Conservation (phyloP, 129 eudicot species). For the Oenanthe sinensis region DNA sequence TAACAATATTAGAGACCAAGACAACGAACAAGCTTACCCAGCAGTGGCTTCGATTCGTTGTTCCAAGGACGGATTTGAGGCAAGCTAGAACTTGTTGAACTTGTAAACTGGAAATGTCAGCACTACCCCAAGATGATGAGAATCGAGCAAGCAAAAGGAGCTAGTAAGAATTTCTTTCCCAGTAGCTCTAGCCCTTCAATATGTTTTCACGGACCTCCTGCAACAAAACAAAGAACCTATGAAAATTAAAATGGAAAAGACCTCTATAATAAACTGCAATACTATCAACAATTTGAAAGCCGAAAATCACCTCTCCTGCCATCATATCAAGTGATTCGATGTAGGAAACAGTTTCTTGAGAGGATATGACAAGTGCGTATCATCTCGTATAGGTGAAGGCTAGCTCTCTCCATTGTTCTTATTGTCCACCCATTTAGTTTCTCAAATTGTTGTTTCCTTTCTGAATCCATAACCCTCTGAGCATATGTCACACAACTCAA, state of each 20-base stretch:
- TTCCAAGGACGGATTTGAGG: slow-evolving; percentile 45
- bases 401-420: slow-evolving; percentile 60
- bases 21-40: slow-evolving; percentile 41
- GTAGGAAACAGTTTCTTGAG: slow-evolving; percentile 82
- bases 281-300: background rate
- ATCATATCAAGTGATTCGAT: slow-evolving; percentile 78
- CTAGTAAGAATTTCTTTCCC: slow-evolving; percentile 81
- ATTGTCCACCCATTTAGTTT: slow-evolving; percentile 66
- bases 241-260: background rate
- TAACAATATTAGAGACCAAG: background rate
- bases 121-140: slow-evolving; percentile 87
- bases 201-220: slow-evolving; percentile 85
- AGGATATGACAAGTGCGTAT: slow-evolving; percentile 85
- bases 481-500: slow-evolving; percentile 83
- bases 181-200: slow-evolving; percentile 67
- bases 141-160: slow-evolving; percentile 63
- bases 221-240: background rate
- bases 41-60: slow-evolving; percentile 67
- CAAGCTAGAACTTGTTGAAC: slow-evolving; percentile 49
- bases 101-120: slow-evolving; percentile 78
- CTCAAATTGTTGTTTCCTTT: slow-evolving; percentile 60
- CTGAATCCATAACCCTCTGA: slow-evolving; percentile 45
- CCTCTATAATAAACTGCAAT: background rate
- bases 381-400: slow-evolving; percentile 74
- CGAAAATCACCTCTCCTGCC: slow-evolving; percentile 74